Conservation (phyloP, 371 early-diverging fungal genomes). For the Mortierella sp. region DNA sequence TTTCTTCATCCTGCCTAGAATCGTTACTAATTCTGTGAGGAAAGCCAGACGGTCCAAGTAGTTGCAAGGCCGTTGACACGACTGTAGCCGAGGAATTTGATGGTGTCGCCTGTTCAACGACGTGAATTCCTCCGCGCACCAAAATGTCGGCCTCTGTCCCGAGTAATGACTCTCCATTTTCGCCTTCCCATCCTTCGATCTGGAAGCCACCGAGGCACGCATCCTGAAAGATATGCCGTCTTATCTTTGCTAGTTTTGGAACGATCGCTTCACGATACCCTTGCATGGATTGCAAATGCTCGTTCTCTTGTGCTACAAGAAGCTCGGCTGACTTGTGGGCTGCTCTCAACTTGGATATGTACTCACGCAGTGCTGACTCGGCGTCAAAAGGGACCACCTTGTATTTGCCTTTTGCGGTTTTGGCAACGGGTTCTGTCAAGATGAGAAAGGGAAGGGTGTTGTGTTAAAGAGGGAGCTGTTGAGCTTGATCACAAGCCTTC, state of each 20-base stretch:
- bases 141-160: constrained; percentile 44
- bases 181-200: constrained; percentile 50
- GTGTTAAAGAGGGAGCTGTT: background rate
- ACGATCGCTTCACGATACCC: constrained; percentile 39
- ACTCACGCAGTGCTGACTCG: constrained; percentile 21
- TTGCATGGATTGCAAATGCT: constrained; percentile 23
- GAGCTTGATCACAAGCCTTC: background rate
- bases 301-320: constrained; percentile 28
- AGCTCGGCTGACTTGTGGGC: constrained; percentile 37
- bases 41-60: background rate
- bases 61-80: background rate
- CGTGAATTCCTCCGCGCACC: constrained; percentile 41
- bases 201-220: constrained; percentile 21
- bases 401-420: constrained; percentile 6
- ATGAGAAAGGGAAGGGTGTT: too few species aligned
- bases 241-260: constrained; percentile 33
- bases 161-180: constrained; percentile 29
- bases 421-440: constrained; percentile 7
- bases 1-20: constrained; percentile 9
- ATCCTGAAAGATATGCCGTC: constrained; percentile 43
- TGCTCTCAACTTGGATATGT: constrained; percentile 26
- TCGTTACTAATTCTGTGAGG: too few species aligned
- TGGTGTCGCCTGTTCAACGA: background rate
- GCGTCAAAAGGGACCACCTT: constrained; percentile 9
- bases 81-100: background rate